A percentile compares a stretch with the other conserved stretches of the same genome.
Evolutionary conservation across 257 asterid species (phyloP).

Genomic region (Salvia hispanica): DNA sequence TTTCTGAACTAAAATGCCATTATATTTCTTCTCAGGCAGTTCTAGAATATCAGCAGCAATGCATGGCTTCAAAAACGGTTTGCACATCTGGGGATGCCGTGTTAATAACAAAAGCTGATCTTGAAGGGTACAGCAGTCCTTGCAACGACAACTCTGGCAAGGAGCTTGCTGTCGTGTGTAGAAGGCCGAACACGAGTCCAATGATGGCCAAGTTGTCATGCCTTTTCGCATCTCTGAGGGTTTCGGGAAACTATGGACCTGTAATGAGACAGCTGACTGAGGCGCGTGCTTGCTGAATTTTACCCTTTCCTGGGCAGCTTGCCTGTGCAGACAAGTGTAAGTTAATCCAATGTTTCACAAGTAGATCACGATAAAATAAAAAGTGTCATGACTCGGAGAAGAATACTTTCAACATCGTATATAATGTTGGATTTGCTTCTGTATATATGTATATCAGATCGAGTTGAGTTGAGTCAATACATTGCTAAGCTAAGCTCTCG

Average conservation of each 20-base stretch:
- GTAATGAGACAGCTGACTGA: slow-evolving; percentile 69
- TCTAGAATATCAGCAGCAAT: slow-evolving; percentile 67
- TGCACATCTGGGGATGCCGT: slow-evolving; percentile 74
- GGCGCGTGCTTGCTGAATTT: slow-evolving; percentile 55
- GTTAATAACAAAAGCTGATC: slow-evolving; percentile 81
- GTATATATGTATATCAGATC: slow-evolving; percentile 7
- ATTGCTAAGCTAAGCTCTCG: neutral
- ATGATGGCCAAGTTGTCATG: slow-evolving; percentile 82
- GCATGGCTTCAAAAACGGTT: slow-evolving; percentile 41
- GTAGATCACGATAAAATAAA: slow-evolving; percentile 32
- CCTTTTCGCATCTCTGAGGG: slow-evolving; percentile 76
- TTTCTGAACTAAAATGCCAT: slow-evolving; percentile 4
- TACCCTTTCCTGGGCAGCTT: slow-evolving; percentile 16
- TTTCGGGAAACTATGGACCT: slow-evolving; percentile 56
- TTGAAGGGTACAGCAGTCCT: slow-evolving; percentile 82
- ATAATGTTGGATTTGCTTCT: neutral
- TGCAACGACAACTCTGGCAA: slow-evolving; percentile 40
- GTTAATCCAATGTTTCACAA: slow-evolving; percentile 15
- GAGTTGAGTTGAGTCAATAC: slow-evolving; percentile 1
- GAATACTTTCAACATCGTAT: slow-evolving; percentile 9
- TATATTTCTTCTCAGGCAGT: slow-evolving; percentile 65
- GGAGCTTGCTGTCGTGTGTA: slow-evolving; percentile 48
- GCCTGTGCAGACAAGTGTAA: slow-evolving; percentile 32
- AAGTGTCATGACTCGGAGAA: neutral
- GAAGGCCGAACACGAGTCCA: slow-evolving; percentile 49